Conservation (phyloP, 192 early-diverging fungal genomes). For the Chytriomyces confervae region DNA sequence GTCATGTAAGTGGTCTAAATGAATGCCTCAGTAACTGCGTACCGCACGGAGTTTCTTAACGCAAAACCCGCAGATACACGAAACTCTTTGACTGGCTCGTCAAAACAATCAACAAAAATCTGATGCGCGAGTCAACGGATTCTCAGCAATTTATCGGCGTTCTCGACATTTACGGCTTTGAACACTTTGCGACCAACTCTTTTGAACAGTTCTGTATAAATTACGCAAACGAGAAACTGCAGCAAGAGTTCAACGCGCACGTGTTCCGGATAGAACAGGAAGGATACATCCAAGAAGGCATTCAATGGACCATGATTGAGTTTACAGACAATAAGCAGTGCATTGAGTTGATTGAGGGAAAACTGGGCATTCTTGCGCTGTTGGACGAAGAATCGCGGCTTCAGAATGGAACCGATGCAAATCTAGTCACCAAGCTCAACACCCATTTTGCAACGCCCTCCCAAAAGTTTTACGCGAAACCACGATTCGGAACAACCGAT, state of each 20-base stretch:
- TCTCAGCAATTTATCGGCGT: slow-evolving; percentile 81
- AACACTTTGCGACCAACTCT: slow-evolving; percentile 80
- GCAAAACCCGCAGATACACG: slow-evolving; percentile 64
- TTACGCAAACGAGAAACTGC: slow-evolving; percentile 94
- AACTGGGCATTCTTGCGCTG: slow-evolving; percentile 85
- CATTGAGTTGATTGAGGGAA: slow-evolving; percentile 87
- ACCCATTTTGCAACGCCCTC: slow-evolving; percentile 45
- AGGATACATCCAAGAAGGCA: slow-evolving; percentile 75
- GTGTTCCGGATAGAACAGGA: slow-evolving; percentile 96
- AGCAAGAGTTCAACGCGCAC: slow-evolving; percentile 94
- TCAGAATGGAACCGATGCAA: slow-evolving; percentile 83
- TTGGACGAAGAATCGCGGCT: slow-evolving; percentile 91
- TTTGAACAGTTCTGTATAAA: slow-evolving; percentile 92
- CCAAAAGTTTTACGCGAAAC: slow-evolving; percentile 74
- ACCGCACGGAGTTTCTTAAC: no score
- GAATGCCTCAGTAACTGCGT: background rate
- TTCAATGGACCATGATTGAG: slow-evolving; percentile 70
- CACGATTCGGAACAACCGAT: slow-evolving; percentile 74
- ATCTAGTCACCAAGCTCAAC: slow-evolving; percentile 85
- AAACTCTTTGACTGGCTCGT: slow-evolving; percentile 92
- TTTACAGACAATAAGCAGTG: slow-evolving; percentile 96
- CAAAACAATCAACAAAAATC: slow-evolving; percentile 73
- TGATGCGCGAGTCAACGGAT: slow-evolving; percentile 53
- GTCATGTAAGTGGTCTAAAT: slow-evolving; percentile 76
- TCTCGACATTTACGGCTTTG: slow-evolving; percentile 85